Percentiles rank a stretch among this genome's conserved stretches.
phyloP scores from a whole-genome alignment of 345 rosid genomes.

The Garcia nutans region DNA sequence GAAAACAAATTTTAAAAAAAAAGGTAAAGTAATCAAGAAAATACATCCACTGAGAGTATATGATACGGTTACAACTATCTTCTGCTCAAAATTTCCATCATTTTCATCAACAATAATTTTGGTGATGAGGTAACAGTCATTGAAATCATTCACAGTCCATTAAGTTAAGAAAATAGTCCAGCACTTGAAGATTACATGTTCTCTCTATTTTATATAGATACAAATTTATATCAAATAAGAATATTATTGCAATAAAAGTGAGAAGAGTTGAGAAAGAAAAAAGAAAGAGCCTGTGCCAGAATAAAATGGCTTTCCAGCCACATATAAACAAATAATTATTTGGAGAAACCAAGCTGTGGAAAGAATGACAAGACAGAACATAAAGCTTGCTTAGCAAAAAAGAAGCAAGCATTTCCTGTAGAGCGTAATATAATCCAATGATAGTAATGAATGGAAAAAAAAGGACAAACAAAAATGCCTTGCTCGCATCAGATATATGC shows the following conservation, averaged over 20 bases:
- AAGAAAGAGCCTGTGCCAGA: not conserved
- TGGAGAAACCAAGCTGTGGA: not conserved
- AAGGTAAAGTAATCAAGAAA: not conserved
- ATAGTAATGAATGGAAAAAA: not conserved
- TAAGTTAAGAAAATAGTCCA: conserved; percentile 4
- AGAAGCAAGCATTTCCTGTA: not conserved
- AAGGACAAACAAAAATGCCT: no score
- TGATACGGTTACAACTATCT: not conserved
- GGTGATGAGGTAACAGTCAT: not conserved
- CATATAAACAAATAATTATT: not conserved
- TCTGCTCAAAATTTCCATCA: not conserved
- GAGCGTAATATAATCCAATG: not conserved
- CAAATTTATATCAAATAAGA: no score
- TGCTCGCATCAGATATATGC: no score
- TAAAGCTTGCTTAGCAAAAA: not conserved
- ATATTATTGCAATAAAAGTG: not conserved
- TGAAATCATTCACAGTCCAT: not conserved
- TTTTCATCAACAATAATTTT: not conserved
- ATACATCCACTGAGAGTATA: not conserved
- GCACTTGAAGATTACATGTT: not conserved
- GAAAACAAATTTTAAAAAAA: no score
- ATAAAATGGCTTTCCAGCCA: not conserved
- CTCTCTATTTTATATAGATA: not conserved
- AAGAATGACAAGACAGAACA: not conserved
- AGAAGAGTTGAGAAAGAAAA: not conserved